Percentiles rank a stretch among this genome's conserved stretches.
Evolutionary conservation across 768 basidiomycete species (phyloP).

Genomic region (Gymnopilus dilepis): DNA sequence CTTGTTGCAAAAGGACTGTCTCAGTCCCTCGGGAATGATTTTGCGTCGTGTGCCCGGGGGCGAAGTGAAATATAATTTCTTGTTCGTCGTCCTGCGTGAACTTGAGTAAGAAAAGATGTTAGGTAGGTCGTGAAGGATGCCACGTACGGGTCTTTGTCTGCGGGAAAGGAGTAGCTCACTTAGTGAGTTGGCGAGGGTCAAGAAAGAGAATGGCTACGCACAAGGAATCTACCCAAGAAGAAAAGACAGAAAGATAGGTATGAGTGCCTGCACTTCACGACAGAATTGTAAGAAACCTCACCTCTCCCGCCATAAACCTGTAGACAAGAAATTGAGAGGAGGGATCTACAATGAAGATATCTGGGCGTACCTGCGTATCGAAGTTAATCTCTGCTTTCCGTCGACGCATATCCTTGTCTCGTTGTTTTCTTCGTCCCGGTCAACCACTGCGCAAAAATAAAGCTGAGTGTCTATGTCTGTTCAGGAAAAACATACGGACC

Average conservation of each 20-base stretch:
- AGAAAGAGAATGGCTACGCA: conserved; percentile 31
- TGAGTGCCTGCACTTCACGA: not conserved
- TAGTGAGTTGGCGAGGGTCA: conserved; percentile 15
- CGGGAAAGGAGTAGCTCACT: not conserved
- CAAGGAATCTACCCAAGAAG: conserved; percentile 44
- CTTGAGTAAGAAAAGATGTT: not conserved
- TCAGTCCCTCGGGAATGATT: conserved; percentile 22
- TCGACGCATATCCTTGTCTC: conserved; percentile 65
- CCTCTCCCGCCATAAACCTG: conserved; percentile 62
- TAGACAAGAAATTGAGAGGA: not conserved
- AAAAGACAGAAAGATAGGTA: conserved; percentile 1
- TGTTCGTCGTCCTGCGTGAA: conserved; percentile 22
- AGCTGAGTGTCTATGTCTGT: too few relatives aligned
- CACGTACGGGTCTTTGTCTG: conserved; percentile 35
- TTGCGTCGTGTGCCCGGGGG: conserved; percentile 24
- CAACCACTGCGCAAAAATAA: conserved; percentile 40
- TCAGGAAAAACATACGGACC: too few relatives aligned
- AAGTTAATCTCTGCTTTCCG: conserved; percentile 76
- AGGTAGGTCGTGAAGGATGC: not conserved
- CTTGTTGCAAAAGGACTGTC: conserved; percentile 47
- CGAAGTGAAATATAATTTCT: conserved; percentile 31
- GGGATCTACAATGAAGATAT: not conserved
- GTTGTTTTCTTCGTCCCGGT: conserved; percentile 41
- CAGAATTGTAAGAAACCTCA: conserved; percentile 36
- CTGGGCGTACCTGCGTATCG: conserved; percentile 55